Percentiles rank a stretch among this genome's conserved stretches.
These are phyloP conservation scores for Termitomyces sp. DNA, from an alignment of 768 basidiomycete species.

Conservation along the genomic window DNA sequence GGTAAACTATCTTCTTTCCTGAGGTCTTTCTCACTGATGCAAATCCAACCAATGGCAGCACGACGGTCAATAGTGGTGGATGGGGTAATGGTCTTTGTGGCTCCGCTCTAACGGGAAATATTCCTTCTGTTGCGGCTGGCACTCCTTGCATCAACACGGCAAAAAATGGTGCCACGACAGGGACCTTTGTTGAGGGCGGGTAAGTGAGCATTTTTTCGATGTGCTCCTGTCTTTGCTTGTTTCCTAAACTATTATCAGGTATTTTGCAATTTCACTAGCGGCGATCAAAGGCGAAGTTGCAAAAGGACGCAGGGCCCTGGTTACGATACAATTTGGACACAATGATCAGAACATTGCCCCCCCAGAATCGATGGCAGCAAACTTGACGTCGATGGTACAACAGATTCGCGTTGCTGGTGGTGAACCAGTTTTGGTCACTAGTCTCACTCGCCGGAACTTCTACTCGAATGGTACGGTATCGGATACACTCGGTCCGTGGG, in stretches of 20 bases:
- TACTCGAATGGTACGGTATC: conserved; percentile 30
- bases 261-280: neutral
- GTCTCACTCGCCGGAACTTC: conserved; percentile 35
- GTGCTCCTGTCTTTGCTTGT: neutral
- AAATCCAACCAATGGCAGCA: neutral
- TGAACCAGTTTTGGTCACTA: conserved; percentile 39
- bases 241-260: neutral
- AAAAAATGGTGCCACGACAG: neutral
- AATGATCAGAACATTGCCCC: conserved; percentile 39
- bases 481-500: conserved; percentile 35
- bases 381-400: conserved; percentile 36
- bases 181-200: neutral
- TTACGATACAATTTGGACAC: conserved; percentile 42
- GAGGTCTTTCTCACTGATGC: neutral
- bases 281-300: conserved; percentile 29
- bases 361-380: conserved; percentile 40
- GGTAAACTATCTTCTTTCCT: neutral
- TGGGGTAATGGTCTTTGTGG: neutral
- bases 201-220: neutral
- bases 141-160: neutral
- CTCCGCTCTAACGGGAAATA: neutral
- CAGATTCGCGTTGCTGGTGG: conserved; percentile 33
- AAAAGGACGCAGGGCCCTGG: conserved; percentile 30
- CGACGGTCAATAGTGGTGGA: conserved; percentile 1
- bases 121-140: neutral